phyloP scores from a whole-genome alignment of 805 yeast genomes.

The Kodamaea laetipori region DNA sequence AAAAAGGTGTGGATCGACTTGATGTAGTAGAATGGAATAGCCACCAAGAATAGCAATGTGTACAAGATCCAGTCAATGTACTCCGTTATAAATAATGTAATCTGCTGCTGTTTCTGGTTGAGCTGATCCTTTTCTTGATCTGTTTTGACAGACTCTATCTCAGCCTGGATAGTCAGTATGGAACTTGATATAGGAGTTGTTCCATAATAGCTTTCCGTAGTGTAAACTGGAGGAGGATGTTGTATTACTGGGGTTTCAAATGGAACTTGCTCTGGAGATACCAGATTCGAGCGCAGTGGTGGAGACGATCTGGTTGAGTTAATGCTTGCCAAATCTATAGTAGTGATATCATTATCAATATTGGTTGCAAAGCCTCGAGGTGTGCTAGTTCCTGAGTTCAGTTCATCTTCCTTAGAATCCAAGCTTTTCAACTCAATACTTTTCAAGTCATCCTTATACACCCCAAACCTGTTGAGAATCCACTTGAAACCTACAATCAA shows the following conservation, averaged over 20 bases:
- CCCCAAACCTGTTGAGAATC: slow-evolving; percentile 11
- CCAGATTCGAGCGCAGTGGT: not conserved
- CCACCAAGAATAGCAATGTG: slow-evolving; percentile 48
- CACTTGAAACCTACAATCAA: slow-evolving; percentile 17
- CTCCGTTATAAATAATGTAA: slow-evolving; percentile 39
- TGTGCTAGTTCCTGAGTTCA: slow-evolving; percentile 10
- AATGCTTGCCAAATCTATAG: slow-evolving; percentile 30
- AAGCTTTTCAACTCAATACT: slow-evolving; percentile 1
- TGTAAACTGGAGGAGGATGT: slow-evolving; percentile 12
- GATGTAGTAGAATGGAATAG: slow-evolving; percentile 62
- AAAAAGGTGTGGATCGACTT: slow-evolving; percentile 51
- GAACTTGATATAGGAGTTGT: not conserved
- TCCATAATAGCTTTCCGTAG: not conserved
- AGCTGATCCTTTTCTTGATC: slow-evolving; percentile 19
- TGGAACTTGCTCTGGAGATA: not conserved
- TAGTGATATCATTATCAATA: slow-evolving; percentile 40
- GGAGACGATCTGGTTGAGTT: not conserved
- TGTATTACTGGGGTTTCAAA: slow-evolving; percentile 3
- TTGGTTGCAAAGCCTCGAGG: slow-evolving; percentile 22
- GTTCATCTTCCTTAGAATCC: slow-evolving; percentile 18
- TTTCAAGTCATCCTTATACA: slow-evolving; percentile 12
- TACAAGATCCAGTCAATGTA: slow-evolving; percentile 61
- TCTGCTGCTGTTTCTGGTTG: slow-evolving; percentile 18
- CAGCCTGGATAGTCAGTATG: not conserved
- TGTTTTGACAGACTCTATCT: no score